Percentiles rank a stretch among this genome's conserved stretches.
phyloP scores from a whole-genome alignment of 176 grass and related monocot species.

The Miscanthus lutarioriparius region DNA sequence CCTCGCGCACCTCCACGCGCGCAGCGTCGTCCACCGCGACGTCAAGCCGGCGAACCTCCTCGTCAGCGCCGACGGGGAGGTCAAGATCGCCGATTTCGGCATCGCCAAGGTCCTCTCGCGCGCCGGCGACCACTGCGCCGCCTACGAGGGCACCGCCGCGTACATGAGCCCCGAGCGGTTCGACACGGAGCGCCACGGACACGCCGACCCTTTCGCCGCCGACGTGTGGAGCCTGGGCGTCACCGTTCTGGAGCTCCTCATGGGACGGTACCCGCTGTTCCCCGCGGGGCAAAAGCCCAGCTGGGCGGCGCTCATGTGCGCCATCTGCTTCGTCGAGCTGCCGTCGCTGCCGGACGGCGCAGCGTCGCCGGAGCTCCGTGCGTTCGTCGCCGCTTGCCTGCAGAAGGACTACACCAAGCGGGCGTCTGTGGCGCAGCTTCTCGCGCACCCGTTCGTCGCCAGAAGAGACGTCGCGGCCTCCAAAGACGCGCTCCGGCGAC shows the following conservation, averaged over 20 bases:
- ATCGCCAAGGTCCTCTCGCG: slow-evolving; percentile 49
- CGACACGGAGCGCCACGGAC: slow-evolving; percentile 36
- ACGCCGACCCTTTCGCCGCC: slow-evolving; percentile 42
- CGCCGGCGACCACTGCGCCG: slow-evolving; percentile 21
- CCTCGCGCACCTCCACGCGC: slow-evolving; percentile 52
- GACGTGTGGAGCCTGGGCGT: slow-evolving; percentile 60
- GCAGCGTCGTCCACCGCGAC: slow-evolving; percentile 57
- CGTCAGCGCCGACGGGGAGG: slow-evolving; percentile 15
- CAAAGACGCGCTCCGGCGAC: neutral
- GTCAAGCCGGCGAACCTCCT: slow-evolving; percentile 60
- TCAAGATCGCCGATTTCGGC: slow-evolving; percentile 57
- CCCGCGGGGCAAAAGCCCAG: slow-evolving; percentile 44
- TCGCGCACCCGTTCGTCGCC: slow-evolving; percentile 49
- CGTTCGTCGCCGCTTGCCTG: slow-evolving; percentile 44
- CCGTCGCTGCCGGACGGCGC: slow-evolving; percentile 1
- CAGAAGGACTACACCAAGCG: slow-evolving; percentile 43
- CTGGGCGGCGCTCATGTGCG: slow-evolving; percentile 64
- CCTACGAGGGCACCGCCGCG: slow-evolving; percentile 47
- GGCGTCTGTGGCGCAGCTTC: slow-evolving; percentile 42
- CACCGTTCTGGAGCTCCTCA: slow-evolving; percentile 41
- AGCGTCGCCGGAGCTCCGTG: slow-evolving; percentile 35
- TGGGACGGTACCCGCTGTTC: slow-evolving; percentile 58
- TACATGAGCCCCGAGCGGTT: slow-evolving; percentile 64
- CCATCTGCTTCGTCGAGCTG: slow-evolving; percentile 52
- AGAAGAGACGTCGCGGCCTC: slow-evolving; percentile 26